These are phyloP conservation scores for Lomentospora prolificans DNA, from an alignment of 2,329 filamentous ascomycete genomes.

Conservation along the genomic window DNA sequence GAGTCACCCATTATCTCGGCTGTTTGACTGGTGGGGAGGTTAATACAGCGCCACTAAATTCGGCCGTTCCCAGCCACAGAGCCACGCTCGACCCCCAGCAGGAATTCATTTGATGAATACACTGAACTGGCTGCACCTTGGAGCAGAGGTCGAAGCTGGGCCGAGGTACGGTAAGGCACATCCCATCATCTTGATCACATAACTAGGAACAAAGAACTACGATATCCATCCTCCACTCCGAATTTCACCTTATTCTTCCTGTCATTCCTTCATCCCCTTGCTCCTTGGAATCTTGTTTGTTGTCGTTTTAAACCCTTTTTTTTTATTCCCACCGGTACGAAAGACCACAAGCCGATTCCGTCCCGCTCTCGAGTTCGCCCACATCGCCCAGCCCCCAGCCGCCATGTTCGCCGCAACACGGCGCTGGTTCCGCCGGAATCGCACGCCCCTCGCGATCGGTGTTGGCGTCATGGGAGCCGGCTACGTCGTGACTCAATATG, in stretches of 20 bases:
- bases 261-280: background rate
- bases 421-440: slow-evolving; percentile 87
- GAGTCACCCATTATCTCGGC: too few relatives aligned
- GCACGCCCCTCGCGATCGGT: slow-evolving; percentile 80
- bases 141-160: background rate
- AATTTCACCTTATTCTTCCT: background rate
- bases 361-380: background rate
- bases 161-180: background rate
- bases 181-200: background rate
- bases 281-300: background rate
- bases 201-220: background rate
- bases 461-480: slow-evolving; percentile 79
- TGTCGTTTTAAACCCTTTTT: background rate
- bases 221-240: background rate
- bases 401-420: slow-evolving; percentile 62
- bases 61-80: too few relatives aligned
- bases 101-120: too few relatives aligned
- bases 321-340: too few relatives aligned
- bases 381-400: background rate
- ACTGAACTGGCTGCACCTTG: too few relatives aligned
- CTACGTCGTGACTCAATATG: slow-evolving; percentile 89
- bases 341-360: background rate
- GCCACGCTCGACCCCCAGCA: too few relatives aligned
- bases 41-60: too few relatives aligned
- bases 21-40: too few relatives aligned